Evolutionary conservation across 495 filamentous ascomycete genomes (phyloP), one percentile per base, ranked within the genome.

Genomic region (Letharia columbiana): DNA sequence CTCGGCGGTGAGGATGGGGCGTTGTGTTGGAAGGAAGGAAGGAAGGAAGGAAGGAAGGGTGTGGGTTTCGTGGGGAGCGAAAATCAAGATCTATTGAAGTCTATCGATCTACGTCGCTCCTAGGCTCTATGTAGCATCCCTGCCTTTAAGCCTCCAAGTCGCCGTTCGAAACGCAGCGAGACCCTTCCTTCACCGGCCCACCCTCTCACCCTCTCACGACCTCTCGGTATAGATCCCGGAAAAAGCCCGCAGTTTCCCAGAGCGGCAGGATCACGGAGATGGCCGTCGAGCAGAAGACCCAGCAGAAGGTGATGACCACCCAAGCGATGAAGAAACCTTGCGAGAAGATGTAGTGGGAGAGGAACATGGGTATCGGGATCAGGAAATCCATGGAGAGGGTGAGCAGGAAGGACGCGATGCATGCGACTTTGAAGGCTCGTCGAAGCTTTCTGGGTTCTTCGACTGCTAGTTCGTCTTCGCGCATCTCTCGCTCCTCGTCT

Each of bases 311-410:
- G 15, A 90, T 81, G 4, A 77, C 74, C 12, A 90, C 83, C 87
- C 87, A 90, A 44, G 88, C 87, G 15, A 86, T 85, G 73, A 90
- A 90, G 76, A 90, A 90, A 4, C 77, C 77, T 75, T 87, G 86
- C 67, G 79, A 83, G 77, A 90, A 90, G 60, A 90, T 78, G 73
- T 91, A 91, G 42, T 83, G 82, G 15, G 79, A 78, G 13, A 88
- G 87, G 71, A 89, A 91, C 80, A 91, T 80, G 2, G 89, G 89
- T 77, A 91, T 88, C 15, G 89, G 89, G 86, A 89, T 89, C 39
- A 91, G 78, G 15, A 91, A 76, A 7, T 91, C 77, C 63, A 91
- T 76, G 1, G 80, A 75, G 4, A 91, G 72, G 1, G 89, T 89
- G 72, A 89, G 76, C 60, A 81, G 70, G 13, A 85, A 80, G 0